A percentile compares a stretch with the other conserved stretches of the same genome.
Conservation (phyloP, 1,284 basidiomycete species). For the Ceratobasidium sp. region DNA sequence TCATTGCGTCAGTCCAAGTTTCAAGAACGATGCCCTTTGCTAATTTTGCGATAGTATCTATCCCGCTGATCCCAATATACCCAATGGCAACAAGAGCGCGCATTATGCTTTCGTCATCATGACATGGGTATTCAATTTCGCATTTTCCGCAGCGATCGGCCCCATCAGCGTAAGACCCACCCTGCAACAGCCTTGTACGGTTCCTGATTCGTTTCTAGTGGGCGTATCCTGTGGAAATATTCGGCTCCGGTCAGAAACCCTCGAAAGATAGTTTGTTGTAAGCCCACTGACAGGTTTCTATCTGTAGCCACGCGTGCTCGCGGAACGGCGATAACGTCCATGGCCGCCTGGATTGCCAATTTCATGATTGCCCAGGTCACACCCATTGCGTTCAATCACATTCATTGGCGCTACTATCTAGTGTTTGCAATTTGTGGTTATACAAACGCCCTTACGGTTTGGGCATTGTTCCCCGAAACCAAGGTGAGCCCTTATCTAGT, state of each 20-base stretch:
- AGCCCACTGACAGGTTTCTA: neutral
- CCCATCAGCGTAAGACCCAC: conserved; percentile 46
- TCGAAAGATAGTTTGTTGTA: conserved; percentile 54
- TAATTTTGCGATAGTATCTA: conserved; percentile 49
- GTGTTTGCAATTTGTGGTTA: conserved; percentile 68
- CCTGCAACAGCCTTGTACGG: neutral
- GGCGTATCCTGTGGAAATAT: conserved; percentile 59
- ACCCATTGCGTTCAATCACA: conserved; percentile 50
- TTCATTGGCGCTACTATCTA: conserved; percentile 57
- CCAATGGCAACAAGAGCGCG: conserved; percentile 32
- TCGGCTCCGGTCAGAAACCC: conserved; percentile 59
- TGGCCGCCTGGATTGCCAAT: conserved; percentile 55
- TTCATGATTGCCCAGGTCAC: conserved; percentile 55
- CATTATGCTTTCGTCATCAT: conserved; percentile 36
- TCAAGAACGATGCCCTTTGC: conserved; percentile 42
- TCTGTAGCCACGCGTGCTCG: conserved; percentile 45
- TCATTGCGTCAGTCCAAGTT: conserved; percentile 55
- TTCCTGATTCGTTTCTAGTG: conserved; percentile 51
- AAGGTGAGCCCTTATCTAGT: conserved; percentile 58
- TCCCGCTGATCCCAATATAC: conserved; percentile 47
- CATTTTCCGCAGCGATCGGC: conserved; percentile 61
- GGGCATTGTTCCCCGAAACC: conserved; percentile 55
- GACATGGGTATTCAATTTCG: conserved; percentile 62
- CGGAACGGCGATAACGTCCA: conserved; percentile 60
- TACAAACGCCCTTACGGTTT: conserved; percentile 67